Base-by-base conservation (phyloP, 2,329 filamentous ascomycete species). In the Elsinoe fawcettii region DNA sequence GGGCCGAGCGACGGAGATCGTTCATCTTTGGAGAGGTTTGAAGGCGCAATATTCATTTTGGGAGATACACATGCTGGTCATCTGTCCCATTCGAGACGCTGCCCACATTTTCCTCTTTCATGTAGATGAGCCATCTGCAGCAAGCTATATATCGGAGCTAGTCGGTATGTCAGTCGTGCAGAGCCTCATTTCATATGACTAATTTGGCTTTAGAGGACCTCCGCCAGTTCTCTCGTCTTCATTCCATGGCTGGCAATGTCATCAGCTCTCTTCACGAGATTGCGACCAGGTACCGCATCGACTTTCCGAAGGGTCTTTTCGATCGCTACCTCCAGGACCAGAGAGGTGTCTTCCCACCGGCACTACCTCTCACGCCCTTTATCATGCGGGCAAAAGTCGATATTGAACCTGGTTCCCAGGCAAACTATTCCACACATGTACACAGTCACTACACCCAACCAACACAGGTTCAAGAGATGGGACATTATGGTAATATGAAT, bases 91-190 rank as follows among this genome's bases (percentile, higher is more conserved):
- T 8, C 32, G 49, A 37, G 49, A 53, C 18, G 49, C 49, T 16
- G 49, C 49, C 11, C 49, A 53, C 20, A 22, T 39, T 7, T 53
- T 53, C 32, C 32, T 53, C 7, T 39, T 53, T 27, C 25, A 53
- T 23, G 9, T 53, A 16, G 25, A 39, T 6, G 49, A 53, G 32
- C 32, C 49, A 22, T 11, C 30, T 20, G 49, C 49, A 37, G 34
- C 49, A 23, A 23, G n/a, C 20, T 53, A 20, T 16, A 22, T 53
- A 3, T 22, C 32, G 23, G 49, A 53, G 34, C 14, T 51, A 1
- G 18, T 53, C 18, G 49, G 34, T 53, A 37, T 39, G 49, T 37
- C 12, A 8, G 20, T 4, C 25, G 22, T n/a, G 7, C 18, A n/a
- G 5, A 1, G 25, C 5, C 32, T 4, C 23, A 12, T 11, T 23